These are phyloP conservation scores for Trichophyton simii DNA, from an alignment of 2,329 filamentous ascomycete species.

Conservation along the genomic window DNA sequence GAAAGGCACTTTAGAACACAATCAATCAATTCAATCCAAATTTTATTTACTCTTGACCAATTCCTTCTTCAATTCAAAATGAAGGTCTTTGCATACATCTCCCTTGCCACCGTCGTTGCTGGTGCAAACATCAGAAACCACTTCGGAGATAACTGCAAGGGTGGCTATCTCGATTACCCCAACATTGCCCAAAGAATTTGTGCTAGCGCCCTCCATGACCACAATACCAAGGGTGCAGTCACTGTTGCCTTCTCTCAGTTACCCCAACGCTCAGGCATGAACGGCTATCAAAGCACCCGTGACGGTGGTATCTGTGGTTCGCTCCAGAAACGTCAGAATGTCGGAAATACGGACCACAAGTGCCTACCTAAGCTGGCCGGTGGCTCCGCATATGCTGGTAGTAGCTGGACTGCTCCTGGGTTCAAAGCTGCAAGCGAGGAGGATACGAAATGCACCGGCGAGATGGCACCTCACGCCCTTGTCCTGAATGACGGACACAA, in stretches of 20 bases:
- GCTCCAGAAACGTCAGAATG: background rate
- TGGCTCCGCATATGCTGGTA: background rate
- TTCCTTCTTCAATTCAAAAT: too few relatives aligned
- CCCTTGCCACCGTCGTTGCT: background rate
- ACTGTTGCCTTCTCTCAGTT: too few relatives aligned
- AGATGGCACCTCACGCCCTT: background rate
- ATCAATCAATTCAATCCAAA: too few relatives aligned
- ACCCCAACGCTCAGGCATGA: background rate
- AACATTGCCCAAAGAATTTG: background rate
- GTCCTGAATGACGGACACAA: constrained; percentile 4
- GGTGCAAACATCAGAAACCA: background rate
- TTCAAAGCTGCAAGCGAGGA: background rate
- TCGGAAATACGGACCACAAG: background rate
- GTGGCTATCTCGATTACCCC: background rate
- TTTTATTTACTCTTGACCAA: too few relatives aligned
- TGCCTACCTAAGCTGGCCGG: background rate
- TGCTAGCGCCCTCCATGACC: background rate
- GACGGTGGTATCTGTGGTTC: background rate
- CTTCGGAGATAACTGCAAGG: background rate
- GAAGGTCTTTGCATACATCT: background rate
- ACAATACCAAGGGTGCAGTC: background rate
- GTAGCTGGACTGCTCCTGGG: background rate
- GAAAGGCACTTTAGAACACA: too few relatives aligned
- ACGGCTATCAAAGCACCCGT: background rate
- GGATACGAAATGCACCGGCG: background rate